Base-by-base conservation (phyloP, 257 asterid genomes). In the Petunia secreta region DNA sequence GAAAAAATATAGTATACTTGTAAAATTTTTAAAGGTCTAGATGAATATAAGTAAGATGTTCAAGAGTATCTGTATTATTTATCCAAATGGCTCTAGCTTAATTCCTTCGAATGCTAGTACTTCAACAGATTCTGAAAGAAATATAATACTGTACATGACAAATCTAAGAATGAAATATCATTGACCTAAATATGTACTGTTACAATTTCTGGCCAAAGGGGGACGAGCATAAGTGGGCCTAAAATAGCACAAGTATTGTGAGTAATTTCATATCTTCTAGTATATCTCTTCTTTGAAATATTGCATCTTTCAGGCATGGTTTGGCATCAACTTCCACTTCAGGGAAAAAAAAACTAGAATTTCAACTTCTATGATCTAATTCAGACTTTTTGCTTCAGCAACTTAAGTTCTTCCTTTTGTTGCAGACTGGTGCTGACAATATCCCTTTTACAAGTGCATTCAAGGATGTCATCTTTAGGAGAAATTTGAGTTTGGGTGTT, bases 381-480 rank as follows among this genome's bases (percentile, higher is more conserved):
- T 25, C 25, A 25, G 25, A 25, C 25, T 25, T 25, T 25, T 25
- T 25, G 25, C 34, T 48, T 44, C 44, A 25, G 36, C 62, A 73
- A 73, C 36, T 73, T 50, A 73, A 11, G 16, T 13, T 6, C 37
- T 73, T 73, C 64, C 43, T 59, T 64, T 63, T 52, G 68, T 39
- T 87, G 90, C 98, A 96, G 99, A 88, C 87, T 80, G 97, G 96
- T 68, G 86, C 98, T 11, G 98, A 92, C 81, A 92, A 85, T 83
- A 87, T 96, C 76, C 91, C 97, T 65, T 90, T 91, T 80, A 90
- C 86, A 85, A 96, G 99, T 88, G 99, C 98, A 82, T 96, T 96
- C 79, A 93, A 92, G 87, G 81, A 93, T 83, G 98, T 90, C 80
- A 94, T 96, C 82, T 96, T 91, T 85, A 85, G 87, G 34, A 82